Percentiles rank a stretch among this genome's conserved stretches.
Conservation (phyloP, 2,329 filamentous ascomycete genomes). For the Thielaviopsis ethacetica region DNA sequence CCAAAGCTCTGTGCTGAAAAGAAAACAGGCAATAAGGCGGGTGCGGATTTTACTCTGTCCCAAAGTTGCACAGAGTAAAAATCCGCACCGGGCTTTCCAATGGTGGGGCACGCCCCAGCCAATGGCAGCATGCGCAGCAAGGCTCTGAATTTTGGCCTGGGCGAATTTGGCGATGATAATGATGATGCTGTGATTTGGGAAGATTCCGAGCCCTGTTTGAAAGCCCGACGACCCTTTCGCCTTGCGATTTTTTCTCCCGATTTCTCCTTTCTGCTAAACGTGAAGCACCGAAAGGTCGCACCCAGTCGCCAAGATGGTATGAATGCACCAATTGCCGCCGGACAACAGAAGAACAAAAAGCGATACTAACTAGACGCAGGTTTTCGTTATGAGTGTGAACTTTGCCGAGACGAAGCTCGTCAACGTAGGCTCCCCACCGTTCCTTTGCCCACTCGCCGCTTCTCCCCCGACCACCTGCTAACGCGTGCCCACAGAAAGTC, state of each 20-base stretch:
- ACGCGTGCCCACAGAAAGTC: constrained; percentile 34
- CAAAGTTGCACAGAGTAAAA: not conserved
- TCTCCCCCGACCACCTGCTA: constrained; percentile 1
- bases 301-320: constrained; percentile 8
- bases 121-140: not conserved
- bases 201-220: not conserved
- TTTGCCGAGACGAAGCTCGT: constrained; percentile 74
- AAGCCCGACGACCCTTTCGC: not conserved
- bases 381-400: constrained; percentile 74
- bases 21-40: too few species aligned
- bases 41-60: not conserved
- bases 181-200: not conserved
- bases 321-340: not conserved
- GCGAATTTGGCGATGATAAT: not conserved
- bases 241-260: not conserved
- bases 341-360: too few species aligned
- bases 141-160: not conserved
- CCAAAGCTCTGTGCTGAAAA: too few species aligned
- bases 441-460: not conserved
- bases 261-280: not conserved
- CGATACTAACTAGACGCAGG: constrained; percentile 28
- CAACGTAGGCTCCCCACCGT: constrained; percentile 38
- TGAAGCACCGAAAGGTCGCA: constrained; percentile 3
- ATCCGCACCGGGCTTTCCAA: not conserved
- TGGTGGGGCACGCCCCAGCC: not conserved